Base-by-base conservation (phyloP, 805 yeast genomes). In the Candida dendrica region DNA sequence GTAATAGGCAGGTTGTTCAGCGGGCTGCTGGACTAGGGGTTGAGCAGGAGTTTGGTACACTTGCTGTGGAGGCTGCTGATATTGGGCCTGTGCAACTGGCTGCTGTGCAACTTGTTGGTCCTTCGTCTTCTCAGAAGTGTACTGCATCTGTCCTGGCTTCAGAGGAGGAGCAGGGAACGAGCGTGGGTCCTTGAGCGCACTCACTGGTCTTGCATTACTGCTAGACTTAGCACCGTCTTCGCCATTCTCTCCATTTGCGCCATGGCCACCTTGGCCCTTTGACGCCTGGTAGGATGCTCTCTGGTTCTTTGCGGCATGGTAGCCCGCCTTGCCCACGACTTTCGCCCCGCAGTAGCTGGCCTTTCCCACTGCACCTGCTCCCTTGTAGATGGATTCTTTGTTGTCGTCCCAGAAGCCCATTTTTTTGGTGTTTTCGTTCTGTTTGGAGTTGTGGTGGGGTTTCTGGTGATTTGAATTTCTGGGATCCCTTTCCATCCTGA, bases 321-420 rank as follows among this genome's bases (percentile, higher is more conserved):
- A 66, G 8, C 72, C 71, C 2, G 69, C 58, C 47, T 66, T 66
- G 6, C 69, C 66, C 1, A 64, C 69, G 15, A 43, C 57, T 42
- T 66, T 68, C 0, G 72, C 63, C 10, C 72, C 72, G 34, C 59
- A 56, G 46, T 55, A 63, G 14, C 68, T 56, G 27, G 52, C 51
- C 38, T 64, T 64, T 3, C 70, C 69, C 2, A 64, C 68, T 2
- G 64, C 48, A 3, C 56, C 49, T 3, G 64, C 44, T 1, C 69
- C 71, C 3, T 63, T 58, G 42, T 54, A 49, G 38, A 68, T 64
- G 2, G 68, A 42, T 16, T 55, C 72, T 41, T 68, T 68, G 50
- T 68, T 67, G 35, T 64, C 63, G 14, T 64, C 70, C 72, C 72
- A 68, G 47, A 66, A 66, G 24, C 55, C 49, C 56, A 51, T 52